Evolutionary conservation across 1,284 basidiomycete genomes (phyloP).

Genomic region (Ustilago vetiveriae): DNA sequence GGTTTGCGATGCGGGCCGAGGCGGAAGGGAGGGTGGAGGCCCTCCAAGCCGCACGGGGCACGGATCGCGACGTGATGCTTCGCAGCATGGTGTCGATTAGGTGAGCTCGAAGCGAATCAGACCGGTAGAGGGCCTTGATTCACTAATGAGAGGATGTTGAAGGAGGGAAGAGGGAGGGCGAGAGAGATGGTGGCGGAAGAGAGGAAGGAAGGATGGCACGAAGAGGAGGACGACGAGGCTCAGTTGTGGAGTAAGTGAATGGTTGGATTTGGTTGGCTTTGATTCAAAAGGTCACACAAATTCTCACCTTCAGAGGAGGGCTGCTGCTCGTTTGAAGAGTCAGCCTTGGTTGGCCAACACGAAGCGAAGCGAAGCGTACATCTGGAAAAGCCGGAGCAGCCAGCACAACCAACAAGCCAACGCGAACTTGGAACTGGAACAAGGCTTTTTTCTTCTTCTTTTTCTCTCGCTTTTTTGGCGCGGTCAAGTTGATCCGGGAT

Average conservation of each 20-base stretch:
- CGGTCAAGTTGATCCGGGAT: constrained; percentile 5
- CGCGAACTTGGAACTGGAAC: not conserved
- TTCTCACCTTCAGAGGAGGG: no score
- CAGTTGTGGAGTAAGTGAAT: constrained; percentile 33
- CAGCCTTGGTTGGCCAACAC: no score
- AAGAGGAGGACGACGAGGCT: not conserved
- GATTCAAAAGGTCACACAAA: not conserved
- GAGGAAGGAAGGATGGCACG: not conserved
- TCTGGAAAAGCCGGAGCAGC: constrained; percentile 24
- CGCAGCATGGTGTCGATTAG: constrained; percentile 36
- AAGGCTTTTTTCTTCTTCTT: constrained; percentile 14
- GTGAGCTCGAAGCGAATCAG: constrained; percentile 5
- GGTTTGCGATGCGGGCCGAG: constrained; percentile 42
- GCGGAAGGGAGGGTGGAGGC: constrained; percentile 38
- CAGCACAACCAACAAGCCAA: not conserved
- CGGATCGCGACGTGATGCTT: constrained; percentile 44
- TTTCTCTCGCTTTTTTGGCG: constrained; percentile 5
- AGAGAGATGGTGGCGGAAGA: not conserved
- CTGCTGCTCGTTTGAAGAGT: no score
- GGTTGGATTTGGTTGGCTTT: no score
- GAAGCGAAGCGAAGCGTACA: not conserved
- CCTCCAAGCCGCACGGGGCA: constrained; percentile 40
- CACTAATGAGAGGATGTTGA: constrained; percentile 1
- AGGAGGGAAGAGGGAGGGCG: not conserved
- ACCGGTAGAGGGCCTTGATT: constrained; percentile 5